A percentile compares a stretch with the other conserved stretches of the same genome.
These are phyloP conservation scores for Coemansia brasiliensis DNA, from an alignment of 192 early-diverging fungal species.

Conservation along the genomic window DNA sequence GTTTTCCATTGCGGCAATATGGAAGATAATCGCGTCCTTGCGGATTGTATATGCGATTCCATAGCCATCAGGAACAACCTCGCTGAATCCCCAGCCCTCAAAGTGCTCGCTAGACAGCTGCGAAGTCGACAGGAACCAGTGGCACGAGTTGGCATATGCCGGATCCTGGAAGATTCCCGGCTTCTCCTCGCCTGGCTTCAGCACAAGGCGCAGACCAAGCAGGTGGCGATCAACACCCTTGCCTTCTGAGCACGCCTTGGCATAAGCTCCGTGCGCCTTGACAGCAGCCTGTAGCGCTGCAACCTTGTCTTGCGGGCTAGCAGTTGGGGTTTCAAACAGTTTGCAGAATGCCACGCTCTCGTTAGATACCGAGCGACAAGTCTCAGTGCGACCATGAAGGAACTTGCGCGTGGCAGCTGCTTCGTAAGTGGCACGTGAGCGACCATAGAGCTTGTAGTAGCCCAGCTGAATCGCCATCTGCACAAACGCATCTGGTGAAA, in stretches of 20 bases:
- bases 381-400: conserved; percentile 93
- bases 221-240: conserved; percentile 91
- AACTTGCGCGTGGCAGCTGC: conserved; percentile 89
- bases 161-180: conserved; percentile 88
- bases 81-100: conserved; percentile 89
- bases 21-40: conserved; percentile 81
- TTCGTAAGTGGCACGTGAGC: conserved; percentile 85
- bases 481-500: conserved; percentile 78
- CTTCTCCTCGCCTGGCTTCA: conserved; percentile 73
- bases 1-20: conserved; percentile 73
- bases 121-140: conserved; percentile 94
- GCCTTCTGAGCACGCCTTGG: conserved; percentile 75
- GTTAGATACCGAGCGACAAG: conserved; percentile 74
- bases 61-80: conserved; percentile 87
- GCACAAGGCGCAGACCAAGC: conserved; percentile 78
- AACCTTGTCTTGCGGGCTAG: conserved; percentile 58
- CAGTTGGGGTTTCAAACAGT: conserved; percentile 71
- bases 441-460: conserved; percentile 87
- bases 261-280: conserved; percentile 74
- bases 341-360: conserved; percentile 84
- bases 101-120: conserved; percentile 91
- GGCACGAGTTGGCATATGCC: conserved; percentile 74
- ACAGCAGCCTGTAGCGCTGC: conserved; percentile 74
- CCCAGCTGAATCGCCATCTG: conserved; percentile 97
- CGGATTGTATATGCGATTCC: conserved; percentile 96